Evolutionary conservation across 2,329 filamentous ascomycete species (phyloP), one percentile per base, ranked within the genome.

Genomic region (Neonectria neomacrospora): DNA sequence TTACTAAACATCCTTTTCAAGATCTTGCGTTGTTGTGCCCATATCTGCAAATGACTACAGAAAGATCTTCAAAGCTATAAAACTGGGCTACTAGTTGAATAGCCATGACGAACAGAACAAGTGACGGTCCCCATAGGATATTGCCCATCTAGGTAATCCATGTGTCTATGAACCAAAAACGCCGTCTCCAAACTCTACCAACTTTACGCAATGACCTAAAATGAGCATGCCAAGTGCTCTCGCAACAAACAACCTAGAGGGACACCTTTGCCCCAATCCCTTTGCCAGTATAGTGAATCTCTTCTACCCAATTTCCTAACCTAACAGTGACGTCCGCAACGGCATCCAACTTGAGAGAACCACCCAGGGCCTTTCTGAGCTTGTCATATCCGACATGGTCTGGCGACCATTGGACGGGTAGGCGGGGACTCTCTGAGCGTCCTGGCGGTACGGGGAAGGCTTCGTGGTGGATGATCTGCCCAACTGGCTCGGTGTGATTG

Each of bases 361-460:
- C 94, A 1, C 95, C 95, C 1, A 98, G 78, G 11, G 95, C 95
- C 70, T 90, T 88, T 71, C 83, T 87, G 14, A 98, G 83, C 55
- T 92, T 92, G 42, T 93, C 93, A 71, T 95, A 96, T 2, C 95
- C 96, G 11, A 96, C 88, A 14, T 89, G 89, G 14, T 88, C 89
- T 18, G 93, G 75, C 34, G 88, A 89, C 91, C 94, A 95, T 42
- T 91, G 84, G 1, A 98, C 95, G 0, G 95, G 94, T 44, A 99
- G 76, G 61, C 86, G 86, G 1, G 95, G 95, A 0, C 91, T 92
- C 59, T 86, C 80, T 2, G 90, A 91, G 1, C 86, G 76, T 0
- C 94, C 93, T 0, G 94, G 93, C 0, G 90, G 90, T 2, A 94
- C 91, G 2, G 88, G 86, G 72, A 98, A 95, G 0, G 92, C 88